These are phyloP conservation scores for Plasmodium vivax DNA, from an alignment of 169 alveolate species.

Conservation along the genomic window DNA sequence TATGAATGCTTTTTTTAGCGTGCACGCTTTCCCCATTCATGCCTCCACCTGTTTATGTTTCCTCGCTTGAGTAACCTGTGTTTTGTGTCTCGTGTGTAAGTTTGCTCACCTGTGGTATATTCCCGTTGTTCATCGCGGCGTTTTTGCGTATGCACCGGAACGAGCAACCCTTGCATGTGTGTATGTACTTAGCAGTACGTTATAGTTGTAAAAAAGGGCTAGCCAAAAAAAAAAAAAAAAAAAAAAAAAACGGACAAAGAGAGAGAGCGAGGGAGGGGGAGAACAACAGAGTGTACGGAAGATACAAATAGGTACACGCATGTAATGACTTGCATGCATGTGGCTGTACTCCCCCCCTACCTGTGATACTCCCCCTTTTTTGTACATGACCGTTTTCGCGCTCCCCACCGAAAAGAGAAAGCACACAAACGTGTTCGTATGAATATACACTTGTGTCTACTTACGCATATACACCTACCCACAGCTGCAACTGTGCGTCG, in stretches of 20 bases:
- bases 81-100: neutral
- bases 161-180: neutral
- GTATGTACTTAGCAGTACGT: neutral
- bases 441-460: neutral
- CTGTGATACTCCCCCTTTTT: neutral
- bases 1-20: neutral
- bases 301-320: neutral
- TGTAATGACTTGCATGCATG: neutral
- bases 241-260: neutral
- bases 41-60: neutral
- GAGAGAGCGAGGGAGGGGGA: neutral
- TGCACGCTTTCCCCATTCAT: neutral
- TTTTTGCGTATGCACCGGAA: neutral
- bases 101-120: neutral
- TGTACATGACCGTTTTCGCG: neutral
- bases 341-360: neutral
- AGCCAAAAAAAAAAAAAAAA: neutral
- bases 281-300: neutral
- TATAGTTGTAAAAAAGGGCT: neutral
- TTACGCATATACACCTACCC: neutral
- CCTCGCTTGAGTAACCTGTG: neutral
- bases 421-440: neutral
- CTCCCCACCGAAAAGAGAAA: neutral
- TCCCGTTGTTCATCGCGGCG: neutral
- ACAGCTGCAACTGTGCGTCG: neutral